These are phyloP conservation scores for Jamesozyma lodderae DNA, from an alignment of 805 yeast species.

Conservation along the genomic window DNA sequence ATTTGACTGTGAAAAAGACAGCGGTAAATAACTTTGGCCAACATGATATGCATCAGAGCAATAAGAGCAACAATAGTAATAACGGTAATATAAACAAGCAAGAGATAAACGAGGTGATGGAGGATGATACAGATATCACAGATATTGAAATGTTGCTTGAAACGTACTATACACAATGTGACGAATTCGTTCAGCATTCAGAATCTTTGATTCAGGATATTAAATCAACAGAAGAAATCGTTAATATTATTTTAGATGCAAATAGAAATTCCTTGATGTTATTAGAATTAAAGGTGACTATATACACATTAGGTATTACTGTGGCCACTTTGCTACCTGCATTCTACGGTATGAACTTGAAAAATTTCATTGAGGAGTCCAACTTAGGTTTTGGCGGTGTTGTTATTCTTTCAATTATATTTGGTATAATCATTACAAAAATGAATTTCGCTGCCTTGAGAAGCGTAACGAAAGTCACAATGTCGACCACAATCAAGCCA, in stretches of 20 bases:
- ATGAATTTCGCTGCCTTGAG: constrained; percentile 48
- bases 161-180: constrained; percentile 83
- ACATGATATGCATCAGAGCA: too few relatives aligned
- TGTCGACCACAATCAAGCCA: constrained; percentile 33
- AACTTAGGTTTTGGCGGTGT: constrained; percentile 53
- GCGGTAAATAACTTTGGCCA: too few relatives aligned
- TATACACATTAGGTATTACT: constrained; percentile 77
- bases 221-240: constrained; percentile 85
- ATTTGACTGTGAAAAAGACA: constrained; percentile 41
- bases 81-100: neutral
- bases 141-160: constrained; percentile 84
- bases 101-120: constrained; percentile 10
- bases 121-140: constrained; percentile 37
- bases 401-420: constrained; percentile 40
- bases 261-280: constrained; percentile 86
- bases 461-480: constrained; percentile 57
- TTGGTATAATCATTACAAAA: constrained; percentile 47
- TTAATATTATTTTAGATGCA: constrained; percentile 83
- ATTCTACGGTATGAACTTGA: constrained; percentile 80
- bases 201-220: constrained; percentile 77
- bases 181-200: constrained; percentile 86
- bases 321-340: constrained; percentile 82
- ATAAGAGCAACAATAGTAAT: too few relatives aligned
- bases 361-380: constrained; percentile 68
- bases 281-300: constrained; percentile 71